Conservation (phyloP, 495 filamentous ascomycete genomes). For the Aspergillus affinis region DNA sequence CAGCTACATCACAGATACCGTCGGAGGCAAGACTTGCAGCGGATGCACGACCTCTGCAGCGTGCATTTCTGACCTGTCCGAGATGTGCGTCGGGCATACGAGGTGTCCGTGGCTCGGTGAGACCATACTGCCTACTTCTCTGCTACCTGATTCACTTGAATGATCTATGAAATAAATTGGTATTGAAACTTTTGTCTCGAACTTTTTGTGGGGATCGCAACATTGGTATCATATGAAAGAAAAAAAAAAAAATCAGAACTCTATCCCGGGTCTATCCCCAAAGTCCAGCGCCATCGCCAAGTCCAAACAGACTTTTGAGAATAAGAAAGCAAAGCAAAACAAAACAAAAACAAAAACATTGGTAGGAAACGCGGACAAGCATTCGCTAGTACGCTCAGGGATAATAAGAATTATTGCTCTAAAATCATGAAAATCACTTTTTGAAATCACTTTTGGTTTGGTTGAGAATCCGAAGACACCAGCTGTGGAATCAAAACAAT, state of each 20-base stretch:
- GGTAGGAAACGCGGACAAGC: not conserved
- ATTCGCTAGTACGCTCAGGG: slow-evolving; percentile 6
- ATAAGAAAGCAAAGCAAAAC: slow-evolving; percentile 5
- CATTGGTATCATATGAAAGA: not conserved
- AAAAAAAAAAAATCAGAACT: not conserved
- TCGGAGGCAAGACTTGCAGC: not conserved
- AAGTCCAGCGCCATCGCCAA: slow-evolving; percentile 1
- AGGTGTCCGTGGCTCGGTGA: not conserved
- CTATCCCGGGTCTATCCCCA: not conserved
- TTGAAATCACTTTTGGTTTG: not conserved
- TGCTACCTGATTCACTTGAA: not conserved
- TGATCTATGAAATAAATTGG: too few species aligned
- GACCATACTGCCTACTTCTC: too few species aligned
- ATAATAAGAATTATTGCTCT: not conserved
- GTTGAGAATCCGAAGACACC: slow-evolving; percentile 9
- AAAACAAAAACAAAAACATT: slow-evolving; percentile 5
- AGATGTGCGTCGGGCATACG: not conserved
- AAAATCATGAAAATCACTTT: slow-evolving; percentile 2
- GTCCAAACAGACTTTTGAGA: not conserved
- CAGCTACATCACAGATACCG: not conserved
- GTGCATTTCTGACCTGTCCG: not conserved
- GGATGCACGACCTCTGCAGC: not conserved
- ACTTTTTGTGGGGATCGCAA: not conserved
- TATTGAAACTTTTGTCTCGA: too few species aligned
- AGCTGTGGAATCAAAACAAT: slow-evolving; percentile 13